A percentile compares a stretch with the other conserved stretches of the same genome.
Evolutionary conservation across 2,329 filamentous ascomycete genomes (phyloP).

Genomic region (Corinectria fuckeliana): DNA sequence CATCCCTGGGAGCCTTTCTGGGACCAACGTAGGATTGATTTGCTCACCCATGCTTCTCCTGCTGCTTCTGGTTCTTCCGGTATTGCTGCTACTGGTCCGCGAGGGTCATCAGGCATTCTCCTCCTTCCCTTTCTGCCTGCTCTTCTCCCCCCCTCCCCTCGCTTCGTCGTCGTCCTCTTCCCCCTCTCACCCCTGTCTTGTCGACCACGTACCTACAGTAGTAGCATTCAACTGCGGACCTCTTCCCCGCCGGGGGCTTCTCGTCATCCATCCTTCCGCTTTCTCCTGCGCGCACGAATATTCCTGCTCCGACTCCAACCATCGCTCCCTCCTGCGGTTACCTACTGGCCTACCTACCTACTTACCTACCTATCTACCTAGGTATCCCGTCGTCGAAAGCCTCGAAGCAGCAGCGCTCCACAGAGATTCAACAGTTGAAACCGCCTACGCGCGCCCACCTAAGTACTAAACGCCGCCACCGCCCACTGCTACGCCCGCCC

Average conservation of each 20-base stretch:
- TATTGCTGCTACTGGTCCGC: neutral
- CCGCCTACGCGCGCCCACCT: neutral
- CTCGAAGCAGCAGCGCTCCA: conserved; percentile 13
- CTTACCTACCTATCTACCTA: too few relatives aligned
- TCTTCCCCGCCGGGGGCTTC: neutral
- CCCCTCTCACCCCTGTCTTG: neutral
- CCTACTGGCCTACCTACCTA: too few relatives aligned
- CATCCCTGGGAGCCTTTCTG: conserved; percentile 14
- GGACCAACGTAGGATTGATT: conserved; percentile 17
- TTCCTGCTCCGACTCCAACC: too few relatives aligned
- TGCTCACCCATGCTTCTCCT: conserved; percentile 6
- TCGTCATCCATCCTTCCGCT: neutral
- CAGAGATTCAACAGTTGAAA: neutral
- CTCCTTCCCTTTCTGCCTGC: neutral
- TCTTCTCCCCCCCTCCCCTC: neutral
- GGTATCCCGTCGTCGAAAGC: conserved; percentile 1
- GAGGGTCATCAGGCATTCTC: neutral
- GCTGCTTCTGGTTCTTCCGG: neutral
- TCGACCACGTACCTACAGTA: neutral
- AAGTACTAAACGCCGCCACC: neutral
- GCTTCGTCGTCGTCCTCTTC: neutral
- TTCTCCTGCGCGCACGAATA: neutral
- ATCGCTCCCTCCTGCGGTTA: too few relatives aligned
- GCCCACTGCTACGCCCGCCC: conserved; percentile 6
- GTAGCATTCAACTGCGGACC: neutral